Evolutionary conservation across 768 basidiomycete genomes (phyloP), one percentile per base, ranked within the genome.

Genomic region (Pulveroboletus sp.): DNA sequence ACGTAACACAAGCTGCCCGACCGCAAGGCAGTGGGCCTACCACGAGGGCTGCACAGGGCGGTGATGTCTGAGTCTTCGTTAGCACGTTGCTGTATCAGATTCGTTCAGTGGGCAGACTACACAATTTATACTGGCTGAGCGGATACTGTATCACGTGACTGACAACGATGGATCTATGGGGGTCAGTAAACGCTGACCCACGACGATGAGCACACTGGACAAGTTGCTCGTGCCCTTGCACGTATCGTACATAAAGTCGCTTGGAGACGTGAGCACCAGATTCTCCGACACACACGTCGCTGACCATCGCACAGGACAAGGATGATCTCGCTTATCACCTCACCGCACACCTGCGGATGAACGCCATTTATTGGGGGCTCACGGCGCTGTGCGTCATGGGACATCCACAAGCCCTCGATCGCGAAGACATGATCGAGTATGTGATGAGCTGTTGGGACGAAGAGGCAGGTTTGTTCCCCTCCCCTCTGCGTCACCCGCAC

Each of bases 361-460:
- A 97, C 67, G 95, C 93, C 2, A 76, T 98, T 8, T 99, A 96
- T 68, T 99, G 96, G 96, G 96, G 93, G 8, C 73, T 93, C 36
- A 92, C 88, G 0, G 93, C 96, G 0, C 72, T 95, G 3, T 87
- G 78, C 33, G 74, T 93, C 40, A 88, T 98, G 84, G 80, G 77
- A 1, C 79, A 78, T 39, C 73, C 81, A 47, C 86, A 93, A 43
- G 91, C 91, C 0, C 72, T 99, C 45, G 79, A 88, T 57, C 72
- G 84, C 36, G 82, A 91, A 24, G 92, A 91, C 55, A 89, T 89
- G 78, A 79, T 98, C 28, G 76, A 77, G 3, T 98, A 89, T 65
- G 92, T 97, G 45, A 79, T 93, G 83, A 85, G 83, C 57, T 99
- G 96, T 67, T 98, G 93, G 93, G 88, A 95, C 61, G 86, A 93